Evolutionary conservation across 306 rosid genomes (phyloP).

Genomic region (Castanospermum australe): DNA sequence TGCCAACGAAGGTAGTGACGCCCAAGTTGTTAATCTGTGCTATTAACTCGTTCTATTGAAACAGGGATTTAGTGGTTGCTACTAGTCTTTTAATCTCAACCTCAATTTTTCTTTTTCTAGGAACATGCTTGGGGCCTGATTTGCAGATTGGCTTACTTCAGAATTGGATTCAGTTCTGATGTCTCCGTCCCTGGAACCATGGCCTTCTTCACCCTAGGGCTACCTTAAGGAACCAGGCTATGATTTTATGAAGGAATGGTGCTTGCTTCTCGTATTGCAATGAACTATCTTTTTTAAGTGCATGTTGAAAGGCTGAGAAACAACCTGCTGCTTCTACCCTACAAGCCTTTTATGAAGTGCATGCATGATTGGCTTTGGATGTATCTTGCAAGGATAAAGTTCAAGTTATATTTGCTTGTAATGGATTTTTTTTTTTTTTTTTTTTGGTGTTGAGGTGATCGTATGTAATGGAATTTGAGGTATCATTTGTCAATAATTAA

Average conservation of each 20-base stretch:
- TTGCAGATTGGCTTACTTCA: not conserved
- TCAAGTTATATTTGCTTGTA: too few species aligned
- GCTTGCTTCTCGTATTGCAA: not conserved
- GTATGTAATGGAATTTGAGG: too few species aligned
- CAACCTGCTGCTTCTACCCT: not conserved
- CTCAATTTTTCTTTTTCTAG: not conserved
- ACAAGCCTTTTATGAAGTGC: not conserved
- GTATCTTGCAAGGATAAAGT: too few species aligned
- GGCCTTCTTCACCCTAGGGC: not conserved
- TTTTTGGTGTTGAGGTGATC: too few species aligned
- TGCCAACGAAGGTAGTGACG: constrained; percentile 33
- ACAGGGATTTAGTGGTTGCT: not conserved
- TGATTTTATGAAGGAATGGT: not conserved
- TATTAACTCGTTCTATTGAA: not conserved
- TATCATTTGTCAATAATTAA: not conserved
- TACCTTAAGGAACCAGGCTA: not conserved
- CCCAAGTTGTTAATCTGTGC: not conserved
- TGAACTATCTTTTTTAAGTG: not conserved
- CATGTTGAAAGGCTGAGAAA: not conserved
- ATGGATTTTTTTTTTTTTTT: too few species aligned
- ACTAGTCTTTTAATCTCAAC: not conserved
- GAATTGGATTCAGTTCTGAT: not conserved
- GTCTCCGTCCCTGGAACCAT: not conserved
- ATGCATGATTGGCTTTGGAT: too few species aligned
- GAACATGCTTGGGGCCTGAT: not conserved